Base-by-base conservation (phyloP, 2,329 filamentous ascomycete species). In the Plenodomus biglobosus region DNA sequence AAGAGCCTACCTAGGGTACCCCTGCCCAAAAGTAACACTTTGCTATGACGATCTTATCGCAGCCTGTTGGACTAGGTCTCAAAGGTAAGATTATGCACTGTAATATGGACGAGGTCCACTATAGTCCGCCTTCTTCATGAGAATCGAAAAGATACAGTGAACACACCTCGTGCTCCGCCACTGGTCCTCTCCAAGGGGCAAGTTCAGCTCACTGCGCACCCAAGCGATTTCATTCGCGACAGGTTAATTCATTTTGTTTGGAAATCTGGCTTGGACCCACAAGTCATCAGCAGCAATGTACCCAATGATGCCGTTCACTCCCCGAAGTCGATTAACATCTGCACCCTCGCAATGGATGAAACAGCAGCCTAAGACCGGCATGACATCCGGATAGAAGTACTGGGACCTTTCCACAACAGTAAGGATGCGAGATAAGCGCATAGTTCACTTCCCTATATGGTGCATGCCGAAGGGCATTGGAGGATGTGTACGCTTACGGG, bases 371-470 rank as follows among this genome's bases (percentile, higher is more conserved):
- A 46, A 24, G 40, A 13, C 32, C 40, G 41, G 50, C 24, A 21
- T 6, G 20, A 32, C 17, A 36, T 1, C 13, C 18, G n/a, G 27
- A 35, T 35, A 32, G 27, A 11, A 10, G 13, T 15, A 7, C 13
- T 7, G 13, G 22, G 27, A 8, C 6, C 8, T 5, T 24, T 32
- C 27, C 6, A 11, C 6, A 3, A 6, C 19, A 36, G n/a, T 13
- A 17, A 18, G 19, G 15, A 10, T 19, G 35, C 8, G n/a, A 44
- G 42, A 44, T 44, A 44, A 44, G 42, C 21, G 32, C 20, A 40
- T 44, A 21, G 27, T 16, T 41, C 41, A 55, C 40, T 52, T 59
- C 52, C 52, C 54, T 54, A 40, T 55, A 48, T 53, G 19, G 56
- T 41, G n/a, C 17, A 34, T 24, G 18, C 24, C 37, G 38, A 41